These are phyloP conservation scores for Globisporangium apiculatum DNA, from an alignment of 352 stramenopile species.

Conservation along the genomic window DNA sequence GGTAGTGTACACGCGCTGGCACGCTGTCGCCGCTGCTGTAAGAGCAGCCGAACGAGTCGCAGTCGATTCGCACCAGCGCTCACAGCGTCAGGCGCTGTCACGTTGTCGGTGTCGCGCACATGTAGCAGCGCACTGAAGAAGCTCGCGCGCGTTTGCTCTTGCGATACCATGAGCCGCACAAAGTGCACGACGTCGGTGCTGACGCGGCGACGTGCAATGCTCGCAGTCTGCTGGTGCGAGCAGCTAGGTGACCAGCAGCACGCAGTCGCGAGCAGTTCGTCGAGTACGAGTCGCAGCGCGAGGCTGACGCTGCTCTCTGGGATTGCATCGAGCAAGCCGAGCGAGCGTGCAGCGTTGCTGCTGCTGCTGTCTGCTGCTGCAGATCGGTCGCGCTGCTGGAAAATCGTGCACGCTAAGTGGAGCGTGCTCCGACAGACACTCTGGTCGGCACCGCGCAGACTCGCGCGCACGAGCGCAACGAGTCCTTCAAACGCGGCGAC, in stretches of 20 bases:
- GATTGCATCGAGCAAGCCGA: conserved; percentile 3
- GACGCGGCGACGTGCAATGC: conserved; percentile 11
- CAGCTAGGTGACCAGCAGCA: conserved; percentile 26
- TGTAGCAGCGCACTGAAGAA: conserved; percentile 24
- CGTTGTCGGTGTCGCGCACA: background rate
- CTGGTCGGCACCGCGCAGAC: conserved; percentile 16
- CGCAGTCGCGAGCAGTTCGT: conserved; percentile 16
- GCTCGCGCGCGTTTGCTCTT: conserved; percentile 18
- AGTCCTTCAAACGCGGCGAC: conserved; percentile 36
- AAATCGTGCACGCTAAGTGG: conserved; percentile 34
- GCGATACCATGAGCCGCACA: conserved; percentile 28
- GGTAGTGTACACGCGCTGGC: background rate
- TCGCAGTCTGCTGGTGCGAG: background rate
- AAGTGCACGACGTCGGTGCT: conserved; percentile 29
- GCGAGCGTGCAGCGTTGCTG: background rate
- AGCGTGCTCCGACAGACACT: conserved; percentile 31
- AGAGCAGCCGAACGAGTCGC: conserved; percentile 16
- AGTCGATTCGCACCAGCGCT: conserved; percentile 13
- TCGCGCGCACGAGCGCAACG: conserved; percentile 25
- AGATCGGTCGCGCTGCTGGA: conserved; percentile 10
- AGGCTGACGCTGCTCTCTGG: conserved; percentile 11
- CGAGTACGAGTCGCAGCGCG: conserved; percentile 21
- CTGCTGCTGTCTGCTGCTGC: background rate
- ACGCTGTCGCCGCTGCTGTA: conserved; percentile 10
- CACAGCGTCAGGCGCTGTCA: too few species aligned